Conservation (phyloP, 2,329 filamentous ascomycete genomes). For the Diplodia sapinea region DNA sequence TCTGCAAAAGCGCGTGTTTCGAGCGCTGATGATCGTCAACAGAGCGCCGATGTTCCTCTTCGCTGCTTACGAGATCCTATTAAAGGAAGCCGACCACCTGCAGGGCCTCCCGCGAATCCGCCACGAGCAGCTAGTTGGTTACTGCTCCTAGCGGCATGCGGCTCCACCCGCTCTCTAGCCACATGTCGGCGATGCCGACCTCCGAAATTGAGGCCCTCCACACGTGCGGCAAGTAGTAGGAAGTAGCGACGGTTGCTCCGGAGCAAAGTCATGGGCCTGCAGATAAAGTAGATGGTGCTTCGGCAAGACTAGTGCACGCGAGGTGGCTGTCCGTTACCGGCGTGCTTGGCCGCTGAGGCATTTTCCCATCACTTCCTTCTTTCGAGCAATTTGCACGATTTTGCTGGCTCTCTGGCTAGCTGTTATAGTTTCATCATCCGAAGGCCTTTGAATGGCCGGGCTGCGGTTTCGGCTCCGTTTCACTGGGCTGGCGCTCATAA, state of each 20-base stretch:
- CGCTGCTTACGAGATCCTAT: background rate
- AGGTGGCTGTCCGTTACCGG: background rate
- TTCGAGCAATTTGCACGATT: too few species aligned
- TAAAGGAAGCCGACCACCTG: background rate
- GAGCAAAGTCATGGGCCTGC: background rate
- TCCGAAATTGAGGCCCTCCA: constrained; percentile 3
- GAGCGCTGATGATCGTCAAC: background rate
- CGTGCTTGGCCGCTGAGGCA: background rate
- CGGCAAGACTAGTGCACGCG: background rate
- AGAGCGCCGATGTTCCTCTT: background rate
- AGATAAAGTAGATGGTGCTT: background rate
- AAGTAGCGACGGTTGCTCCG: background rate
- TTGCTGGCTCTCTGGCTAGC: background rate
- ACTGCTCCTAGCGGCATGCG: background rate
- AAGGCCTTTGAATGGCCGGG: background rate
- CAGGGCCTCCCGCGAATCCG: background rate
- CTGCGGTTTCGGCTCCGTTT: constrained; percentile 10
- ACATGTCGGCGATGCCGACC: background rate
- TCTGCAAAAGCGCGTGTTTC: background rate
- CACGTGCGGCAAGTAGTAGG: constrained; percentile 10
- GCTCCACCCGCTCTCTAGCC: background rate
- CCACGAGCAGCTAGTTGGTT: background rate
- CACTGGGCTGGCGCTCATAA: background rate
- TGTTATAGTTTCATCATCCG: background rate
- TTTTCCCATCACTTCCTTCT: background rate